These are phyloP conservation scores for Paramecium sonneborni DNA, from an alignment of 73 alveolate species.

Conservation along the genomic window DNA sequence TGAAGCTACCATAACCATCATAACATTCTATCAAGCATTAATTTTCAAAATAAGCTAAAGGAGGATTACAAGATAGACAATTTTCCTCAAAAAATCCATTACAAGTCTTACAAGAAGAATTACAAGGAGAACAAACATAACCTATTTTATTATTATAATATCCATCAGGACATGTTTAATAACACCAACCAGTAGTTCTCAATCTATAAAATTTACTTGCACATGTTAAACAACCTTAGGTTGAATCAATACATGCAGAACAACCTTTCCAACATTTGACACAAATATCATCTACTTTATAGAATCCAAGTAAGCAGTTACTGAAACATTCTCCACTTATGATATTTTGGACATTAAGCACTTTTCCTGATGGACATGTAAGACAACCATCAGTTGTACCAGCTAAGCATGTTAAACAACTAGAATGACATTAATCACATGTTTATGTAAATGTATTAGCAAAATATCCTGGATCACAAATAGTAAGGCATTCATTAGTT, in stretches of 20 bases:
- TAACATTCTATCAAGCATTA: neutral
- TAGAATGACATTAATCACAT: neutral
- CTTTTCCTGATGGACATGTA: neutral
- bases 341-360: neutral
- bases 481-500: neutral
- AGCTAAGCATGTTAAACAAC: neutral
- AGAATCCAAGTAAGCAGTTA: neutral
- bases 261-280: neutral
- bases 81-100: neutral
- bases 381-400: neutral
- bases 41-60: neutral
- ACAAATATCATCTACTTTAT: neutral
- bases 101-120: conserved; percentile 6
- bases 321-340: neutral
- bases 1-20: neutral
- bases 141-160: neutral
- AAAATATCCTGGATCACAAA: neutral
- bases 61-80: conserved; percentile 3
- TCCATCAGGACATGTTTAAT: neutral
- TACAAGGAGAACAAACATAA: conserved; percentile 2
- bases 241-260: neutral
- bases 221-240: neutral
- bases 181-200: neutral
- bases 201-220: conserved; percentile 5
- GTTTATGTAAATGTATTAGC: neutral